A percentile compares a stretch with the other conserved stretches of the same genome.
Conservation (phyloP, 805 yeast species). For the Monosporozyma aerobia region DNA sequence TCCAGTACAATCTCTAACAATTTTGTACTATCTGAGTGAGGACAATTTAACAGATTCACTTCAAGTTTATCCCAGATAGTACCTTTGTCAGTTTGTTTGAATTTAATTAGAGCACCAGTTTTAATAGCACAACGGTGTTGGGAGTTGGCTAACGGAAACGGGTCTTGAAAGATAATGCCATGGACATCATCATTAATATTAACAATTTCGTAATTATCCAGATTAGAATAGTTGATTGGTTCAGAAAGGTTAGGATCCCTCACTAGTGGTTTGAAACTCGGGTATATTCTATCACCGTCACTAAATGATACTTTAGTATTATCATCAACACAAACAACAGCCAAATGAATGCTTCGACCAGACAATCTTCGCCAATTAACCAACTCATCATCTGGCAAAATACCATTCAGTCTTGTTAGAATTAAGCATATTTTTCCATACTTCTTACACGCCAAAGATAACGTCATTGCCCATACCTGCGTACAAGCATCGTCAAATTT, state of each 20-base stretch:
- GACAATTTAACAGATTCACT: constrained; percentile 63
- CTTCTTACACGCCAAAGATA: constrained; percentile 33
- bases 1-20: constrained; percentile 46
- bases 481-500: constrained; percentile 50
- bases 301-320: constrained; percentile 39
- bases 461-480: constrained; percentile 57
- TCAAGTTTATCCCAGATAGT: constrained; percentile 39
- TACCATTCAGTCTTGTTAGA: constrained; percentile 60
- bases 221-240: constrained; percentile 8
- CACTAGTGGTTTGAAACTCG: constrained; percentile 29
- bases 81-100: constrained; percentile 15
- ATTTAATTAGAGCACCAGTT: constrained; percentile 56
- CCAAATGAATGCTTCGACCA: constrained; percentile 47
- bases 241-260: constrained; percentile 17
- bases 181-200: constrained; percentile 44
- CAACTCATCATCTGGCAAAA: constrained; percentile 73
- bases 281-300: constrained; percentile 27
- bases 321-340: constrained; percentile 60
- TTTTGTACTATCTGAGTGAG: constrained; percentile 50
- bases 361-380: constrained; percentile 72
- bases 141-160: constrained; percentile 61
- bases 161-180: constrained; percentile 49
- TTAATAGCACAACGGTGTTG: constrained; percentile 62
- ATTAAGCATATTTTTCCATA: constrained; percentile 52
- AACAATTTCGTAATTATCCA: constrained; percentile 32